phyloP scores from a whole-genome alignment of 75 land plant species.

The Cryptomeria japonica region DNA sequence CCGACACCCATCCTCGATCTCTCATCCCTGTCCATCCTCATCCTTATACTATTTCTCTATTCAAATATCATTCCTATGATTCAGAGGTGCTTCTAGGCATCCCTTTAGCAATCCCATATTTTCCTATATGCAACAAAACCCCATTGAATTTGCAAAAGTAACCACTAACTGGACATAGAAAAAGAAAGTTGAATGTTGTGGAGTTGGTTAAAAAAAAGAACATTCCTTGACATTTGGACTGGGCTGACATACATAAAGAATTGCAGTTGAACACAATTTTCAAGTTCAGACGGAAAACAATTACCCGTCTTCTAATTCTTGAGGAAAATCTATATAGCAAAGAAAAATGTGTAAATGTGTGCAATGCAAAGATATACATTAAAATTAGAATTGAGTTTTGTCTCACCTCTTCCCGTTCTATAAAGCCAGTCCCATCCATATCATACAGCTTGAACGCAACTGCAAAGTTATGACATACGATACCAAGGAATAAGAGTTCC shows the following conservation, averaged over 20 bases:
- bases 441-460: constrained; percentile 95
- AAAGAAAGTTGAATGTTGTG: not conserved
- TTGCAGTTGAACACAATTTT: not conserved
- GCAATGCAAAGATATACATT: not conserved
- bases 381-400: not conserved
- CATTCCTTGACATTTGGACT: not conserved
- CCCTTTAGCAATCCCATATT: not conserved
- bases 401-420: constrained; percentile 89
- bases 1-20: no score
- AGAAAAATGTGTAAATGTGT: not conserved
- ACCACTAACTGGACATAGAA: not conserved
- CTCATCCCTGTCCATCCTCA: no score
- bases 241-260: not conserved
- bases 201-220: not conserved
- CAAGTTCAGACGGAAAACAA: not conserved
- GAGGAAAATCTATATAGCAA: not conserved
- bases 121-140: not conserved
- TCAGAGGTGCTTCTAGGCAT: not conserved
- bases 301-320: not conserved
- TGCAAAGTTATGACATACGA: constrained; percentile 30
- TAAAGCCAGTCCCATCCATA: constrained; percentile 73
- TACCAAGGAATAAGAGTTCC: constrained; percentile 9
- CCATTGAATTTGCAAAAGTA: not conserved
- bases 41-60: not conserved
- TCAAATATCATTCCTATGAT: not conserved